Evolutionary conservation across 2,329 filamentous ascomycete species (phyloP).

Genomic region (Esteya vermicola): DNA sequence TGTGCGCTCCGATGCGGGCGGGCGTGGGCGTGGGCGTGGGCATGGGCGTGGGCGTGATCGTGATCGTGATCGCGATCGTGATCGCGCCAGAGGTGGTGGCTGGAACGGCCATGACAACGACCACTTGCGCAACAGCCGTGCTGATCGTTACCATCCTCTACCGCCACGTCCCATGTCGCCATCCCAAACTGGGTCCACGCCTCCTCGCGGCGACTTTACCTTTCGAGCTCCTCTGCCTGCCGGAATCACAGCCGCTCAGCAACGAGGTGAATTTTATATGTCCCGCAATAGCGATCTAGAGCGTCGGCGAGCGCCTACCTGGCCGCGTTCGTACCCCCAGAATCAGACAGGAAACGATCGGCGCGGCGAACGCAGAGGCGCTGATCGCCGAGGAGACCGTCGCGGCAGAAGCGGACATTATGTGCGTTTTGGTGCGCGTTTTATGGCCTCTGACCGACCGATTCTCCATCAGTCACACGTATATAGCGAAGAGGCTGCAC

Average conservation of each 20-base stretch:
- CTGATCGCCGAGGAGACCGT: background rate
- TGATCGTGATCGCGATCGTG: background rate
- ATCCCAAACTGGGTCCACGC: constrained; percentile 4
- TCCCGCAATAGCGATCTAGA: no score
- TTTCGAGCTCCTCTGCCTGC: constrained; percentile 39
- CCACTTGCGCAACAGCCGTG: background rate
- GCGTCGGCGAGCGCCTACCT: background rate
- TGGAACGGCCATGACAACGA: background rate
- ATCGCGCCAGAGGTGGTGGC: constrained; percentile 1
- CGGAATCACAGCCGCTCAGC: constrained; percentile 33
- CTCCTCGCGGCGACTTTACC: constrained; percentile 37
- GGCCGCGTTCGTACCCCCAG: constrained; percentile 6
- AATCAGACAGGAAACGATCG: no score
- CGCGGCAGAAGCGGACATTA: constrained; percentile 2
- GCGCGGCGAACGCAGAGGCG: background rate
- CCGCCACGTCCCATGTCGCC: background rate
- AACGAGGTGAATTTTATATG: no score
- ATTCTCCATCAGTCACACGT: constrained; percentile 30
- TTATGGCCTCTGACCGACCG: constrained; percentile 31
- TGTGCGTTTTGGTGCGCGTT: constrained; percentile 15
- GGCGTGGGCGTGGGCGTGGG: background rate
- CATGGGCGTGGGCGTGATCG: background rate
- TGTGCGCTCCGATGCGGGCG: constrained; percentile 2
- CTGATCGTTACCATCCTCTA: background rate
- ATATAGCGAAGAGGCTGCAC: constrained; percentile 21